Percentiles rank a stretch among this genome's conserved stretches.
These are phyloP conservation scores for Nymphaea colorata DNA, from an alignment of 164 flowering plant species.

Conservation along the genomic window DNA sequence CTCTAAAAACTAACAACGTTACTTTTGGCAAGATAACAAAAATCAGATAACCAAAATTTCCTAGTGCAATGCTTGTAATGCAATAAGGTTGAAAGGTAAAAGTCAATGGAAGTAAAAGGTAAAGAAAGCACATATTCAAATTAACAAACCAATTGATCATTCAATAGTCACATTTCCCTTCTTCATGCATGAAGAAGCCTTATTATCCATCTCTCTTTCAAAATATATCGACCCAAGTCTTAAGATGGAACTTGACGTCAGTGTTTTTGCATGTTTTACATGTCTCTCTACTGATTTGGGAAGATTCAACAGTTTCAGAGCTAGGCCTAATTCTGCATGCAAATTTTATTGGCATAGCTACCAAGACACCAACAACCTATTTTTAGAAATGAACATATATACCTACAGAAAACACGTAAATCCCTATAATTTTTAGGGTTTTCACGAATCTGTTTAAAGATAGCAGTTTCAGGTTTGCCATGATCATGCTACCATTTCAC, in stretches of 20 bases:
- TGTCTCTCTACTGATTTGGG: background rate
- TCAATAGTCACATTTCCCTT: slow-evolving; percentile 1
- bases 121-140: too few relatives aligned
- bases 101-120: too few relatives aligned
- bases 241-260: slow-evolving; percentile 13
- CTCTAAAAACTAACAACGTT: too few relatives aligned
- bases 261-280: slow-evolving; percentile 7
- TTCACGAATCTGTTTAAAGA: background rate
- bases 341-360: slow-evolving; percentile 57
- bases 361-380: slow-evolving; percentile 64
- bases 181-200: slow-evolving; percentile 4
- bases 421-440: background rate
- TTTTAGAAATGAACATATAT: slow-evolving; percentile 50
- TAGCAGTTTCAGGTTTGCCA: background rate
- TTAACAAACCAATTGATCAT: too few relatives aligned
- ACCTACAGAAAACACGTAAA: slow-evolving; percentile 32
- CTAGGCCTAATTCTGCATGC: slow-evolving; percentile 42
- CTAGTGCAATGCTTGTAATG: too few relatives aligned
- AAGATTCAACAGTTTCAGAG: slow-evolving; percentile 12
- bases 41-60: too few relatives aligned
- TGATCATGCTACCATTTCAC: slow-evolving; percentile 25
- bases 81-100: too few relatives aligned
- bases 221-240: slow-evolving; percentile 50
- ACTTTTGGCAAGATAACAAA: too few relatives aligned
- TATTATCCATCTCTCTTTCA: slow-evolving; percentile 34